Evolutionary conservation across 2,329 filamentous ascomycete species (phyloP), one percentile per base, ranked within the genome.

Genomic region (Conoideocrella luteorostrata): DNA sequence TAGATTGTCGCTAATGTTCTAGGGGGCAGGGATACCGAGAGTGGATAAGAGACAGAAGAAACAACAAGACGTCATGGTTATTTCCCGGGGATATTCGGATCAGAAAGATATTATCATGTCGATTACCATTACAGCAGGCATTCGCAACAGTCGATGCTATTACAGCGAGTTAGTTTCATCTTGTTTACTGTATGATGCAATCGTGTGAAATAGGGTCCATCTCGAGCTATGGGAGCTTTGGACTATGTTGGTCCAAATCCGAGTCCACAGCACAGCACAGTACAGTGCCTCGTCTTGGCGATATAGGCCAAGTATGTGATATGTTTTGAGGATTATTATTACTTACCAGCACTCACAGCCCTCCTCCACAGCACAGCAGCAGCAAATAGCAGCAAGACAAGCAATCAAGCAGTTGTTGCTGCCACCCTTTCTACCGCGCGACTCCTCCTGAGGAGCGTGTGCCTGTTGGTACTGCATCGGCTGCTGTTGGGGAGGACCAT

Each of bases 331-430:
- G 17, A 35, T 42, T 39, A 18, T 10, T 10, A 22, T 10, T 5
- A 62, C 63, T 60, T 63, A 66, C 67, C 71, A 75, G 51, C 67
- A 70, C 53, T 75, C 72, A 56, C 71, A 75, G 23, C 63, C 65
- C 50, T 74, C 72, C 44, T 75, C 72, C 34, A 66, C 62, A 43
- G 69, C 66, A 49, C 70, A 75, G 58, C 72, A 75, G 58, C 68
- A 74, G 61, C 71, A 75, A 43, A 75, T 53, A 13, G 65, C 61
- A 7, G 71, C 71, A 37, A 75, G 58, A 61, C 70, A 74, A 45
- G 63, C 69, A 34, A 65, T 62, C 41, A 74, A 54, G 52, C 71
- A 75, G 51, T 63, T 66, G 45, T 65, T 63, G 41, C 64, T 59
- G 45, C 64, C 63, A 39, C 46, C 46, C 47, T 57, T 58, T 49